Conservation (phyloP, 73 alveolate species). For the Vitrella brassicaformis region DNA sequence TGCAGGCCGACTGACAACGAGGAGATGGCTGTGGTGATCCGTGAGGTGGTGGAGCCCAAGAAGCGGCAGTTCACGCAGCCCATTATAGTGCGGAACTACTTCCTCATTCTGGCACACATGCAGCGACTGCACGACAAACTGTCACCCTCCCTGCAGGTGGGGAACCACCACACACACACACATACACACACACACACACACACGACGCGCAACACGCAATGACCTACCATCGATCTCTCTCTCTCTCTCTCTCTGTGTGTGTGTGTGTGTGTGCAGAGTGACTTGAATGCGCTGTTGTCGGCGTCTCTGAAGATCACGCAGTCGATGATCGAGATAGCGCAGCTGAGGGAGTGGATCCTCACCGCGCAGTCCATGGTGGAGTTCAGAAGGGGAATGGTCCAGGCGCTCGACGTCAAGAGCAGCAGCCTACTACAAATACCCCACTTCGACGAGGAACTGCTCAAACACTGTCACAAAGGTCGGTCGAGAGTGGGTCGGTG, state of each 20-base stretch:
- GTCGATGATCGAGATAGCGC: conserved; percentile 36
- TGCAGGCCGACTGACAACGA: conserved; percentile 23
- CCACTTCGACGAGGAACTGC: conserved; percentile 22
- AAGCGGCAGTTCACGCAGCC: conserved; percentile 28
- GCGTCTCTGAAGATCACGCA: conserved; percentile 19
- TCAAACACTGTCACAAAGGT: conserved; percentile 1
- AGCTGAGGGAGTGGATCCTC: conserved; percentile 27
- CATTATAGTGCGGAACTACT: conserved; percentile 22
- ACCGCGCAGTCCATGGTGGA: conserved; percentile 35
- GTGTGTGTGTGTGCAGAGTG: background rate
- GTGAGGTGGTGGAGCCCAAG: conserved; percentile 20
- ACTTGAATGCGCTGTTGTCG: no score
- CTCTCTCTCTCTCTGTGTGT: background rate
- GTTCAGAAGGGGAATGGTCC: conserved; percentile 19
- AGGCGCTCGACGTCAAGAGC: conserved; percentile 36
- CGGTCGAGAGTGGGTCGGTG: background rate
- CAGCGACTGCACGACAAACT: conserved; percentile 25
- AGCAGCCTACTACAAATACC: conserved; percentile 32
- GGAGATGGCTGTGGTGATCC: conserved; percentile 9
- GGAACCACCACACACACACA: no score
- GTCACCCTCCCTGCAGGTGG: no score
- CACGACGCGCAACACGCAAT: no score
- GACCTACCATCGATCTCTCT: background rate
- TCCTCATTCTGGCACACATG: conserved; percentile 42
- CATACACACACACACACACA: no score